Evolutionary conservation across 257 asterid species (phyloP), one percentile per base, ranked within the genome.

Genomic region (Fraxinus anomala): DNA sequence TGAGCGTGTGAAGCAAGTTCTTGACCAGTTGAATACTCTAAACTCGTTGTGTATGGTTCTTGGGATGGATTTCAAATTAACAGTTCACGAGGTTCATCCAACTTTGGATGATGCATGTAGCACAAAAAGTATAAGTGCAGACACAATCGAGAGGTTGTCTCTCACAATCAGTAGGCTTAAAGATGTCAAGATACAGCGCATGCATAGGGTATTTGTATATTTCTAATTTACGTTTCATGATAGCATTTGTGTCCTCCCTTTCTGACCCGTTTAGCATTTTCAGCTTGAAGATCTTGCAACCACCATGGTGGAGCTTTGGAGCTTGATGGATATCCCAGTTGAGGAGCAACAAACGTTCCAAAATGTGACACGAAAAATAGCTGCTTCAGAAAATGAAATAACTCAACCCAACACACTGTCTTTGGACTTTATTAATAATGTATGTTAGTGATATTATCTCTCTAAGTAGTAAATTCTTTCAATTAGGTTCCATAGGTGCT

Each of bases 231-330:
- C n/a, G 51, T 74, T 47, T 76, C 73, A 72, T 49, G 36, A 8
- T 17, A 26, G 56, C 47, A 72, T 69, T 71, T 63, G 65, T 80
- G 12, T 49, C 49, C 72, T 44, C 77, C 44, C 7, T 80, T 39
- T 68, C 68, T 74, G 70, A 77, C 59, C 54, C 65, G 37, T 30
- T 19, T 51, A 71, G 73, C 86, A 11, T 23, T 76, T 70, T 79
- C 86, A 92, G 98, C 91, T 94, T 84, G 95, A 92, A 92, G 89
- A 86, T 84, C 91, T 91, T 85, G 97, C 92, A 34, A 92, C 90
- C 78, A 80, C 95, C 85, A 84, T 92, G 92, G 86, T 91, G 17
- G 97, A 94, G 86, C 92, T 94, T 47, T 94, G 97, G 99, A 89
- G 84, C 78, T 85, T 94, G 85, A 92, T 94, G 97, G 97, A 92